A percentile compares a stretch with the other conserved stretches of the same genome.
Evolutionary conservation across 176 grass and related monocot species (phyloP).

Genomic region (Aegilops sharonensis): DNA sequence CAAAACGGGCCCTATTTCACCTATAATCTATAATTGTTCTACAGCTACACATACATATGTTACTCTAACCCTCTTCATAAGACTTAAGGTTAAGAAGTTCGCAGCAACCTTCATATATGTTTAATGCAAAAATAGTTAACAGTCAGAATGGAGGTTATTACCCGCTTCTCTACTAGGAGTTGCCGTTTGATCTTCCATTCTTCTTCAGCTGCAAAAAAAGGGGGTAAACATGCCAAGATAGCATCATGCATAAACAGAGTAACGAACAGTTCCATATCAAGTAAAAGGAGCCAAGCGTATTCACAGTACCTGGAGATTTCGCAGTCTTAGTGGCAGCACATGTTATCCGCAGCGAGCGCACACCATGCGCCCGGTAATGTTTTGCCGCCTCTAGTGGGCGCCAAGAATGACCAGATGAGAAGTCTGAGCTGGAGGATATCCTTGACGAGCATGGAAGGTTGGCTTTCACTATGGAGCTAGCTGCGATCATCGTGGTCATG

Average conservation of each 20-base stretch:
- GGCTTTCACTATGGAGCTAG: slow-evolving; percentile 55
- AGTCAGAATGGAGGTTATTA: slow-evolving; percentile 20
- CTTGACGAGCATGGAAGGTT: slow-evolving; percentile 65
- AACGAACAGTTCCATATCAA: neutral
- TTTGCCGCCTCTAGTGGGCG: slow-evolving; percentile 33
- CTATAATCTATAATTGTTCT: slow-evolving; percentile 1
- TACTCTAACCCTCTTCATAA: neutral
- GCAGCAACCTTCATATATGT: neutral
- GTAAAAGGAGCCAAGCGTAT: neutral
- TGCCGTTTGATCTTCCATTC: slow-evolving; percentile 93
- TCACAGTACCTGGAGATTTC: slow-evolving; percentile 69
- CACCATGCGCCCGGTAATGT: slow-evolving; percentile 13
- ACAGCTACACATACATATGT: neutral
- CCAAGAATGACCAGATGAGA: slow-evolving; percentile 50
- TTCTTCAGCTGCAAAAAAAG: slow-evolving; percentile 66
- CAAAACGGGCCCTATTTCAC: slow-evolving; percentile 11
- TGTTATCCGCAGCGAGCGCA: slow-evolving; percentile 46
- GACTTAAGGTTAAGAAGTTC: neutral
- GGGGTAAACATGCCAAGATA: neutral
- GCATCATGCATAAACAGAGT: slow-evolving; percentile 20
- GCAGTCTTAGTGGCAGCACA: slow-evolving; percentile 85
- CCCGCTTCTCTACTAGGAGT: slow-evolving; percentile 78
- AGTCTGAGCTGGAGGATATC: slow-evolving; percentile 56
- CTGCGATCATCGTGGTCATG: slow-evolving; percentile 63
- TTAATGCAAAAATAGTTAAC: neutral